Evolutionary conservation across 106 monocot genomes (phyloP), one percentile per base, ranked within the genome.

Genomic region (Dioscorea zingiberensis): DNA sequence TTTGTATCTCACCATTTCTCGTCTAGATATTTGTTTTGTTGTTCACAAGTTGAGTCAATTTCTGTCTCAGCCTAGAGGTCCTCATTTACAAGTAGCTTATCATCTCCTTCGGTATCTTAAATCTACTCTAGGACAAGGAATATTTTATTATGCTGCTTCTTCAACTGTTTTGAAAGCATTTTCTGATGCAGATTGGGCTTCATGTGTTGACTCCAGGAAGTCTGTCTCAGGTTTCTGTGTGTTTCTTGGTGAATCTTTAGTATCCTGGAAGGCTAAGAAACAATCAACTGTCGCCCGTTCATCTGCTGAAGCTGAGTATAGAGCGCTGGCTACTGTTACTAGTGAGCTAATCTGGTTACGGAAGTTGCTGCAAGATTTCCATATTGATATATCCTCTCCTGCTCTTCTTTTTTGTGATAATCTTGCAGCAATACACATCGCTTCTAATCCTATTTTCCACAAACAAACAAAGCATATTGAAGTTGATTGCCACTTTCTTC

Each of bases 381-480:
- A 29, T 2, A 60, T 30, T 16, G 2, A 11, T 29, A 3, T 15
- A 3, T 8, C 60, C 30, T 13, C 25, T n/a, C 10, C 55, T 7
- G 16, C 28, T 21, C 29, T 1, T 1, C 21, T 68, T 38, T 57
- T 44, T 12, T 58, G 57, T n/a, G 68, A 68, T 44, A 68, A 58
- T 28, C 3, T 57, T 9, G 19, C 32, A 2, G 68, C 57, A 0
- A 10, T 57, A 13, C 28, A 68, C n/a, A 68, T 68, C 58, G 56
- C 56, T 1, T 3, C 0, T 9, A 68, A 68, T 57, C 29, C 68
- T 13, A 30, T 68, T 2, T 68, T 56, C 14, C 68, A 68, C 58
- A 38, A 58, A 27, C 8, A 45, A 2, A 68, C 68, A 2, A 68
- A 68, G 24, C 68, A 68, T n/a, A 68, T 68, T 14, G 68, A 68